Evolutionary conservation across 176 grass and related monocot species (phyloP).

Genomic region (Oryza meyeriana): DNA sequence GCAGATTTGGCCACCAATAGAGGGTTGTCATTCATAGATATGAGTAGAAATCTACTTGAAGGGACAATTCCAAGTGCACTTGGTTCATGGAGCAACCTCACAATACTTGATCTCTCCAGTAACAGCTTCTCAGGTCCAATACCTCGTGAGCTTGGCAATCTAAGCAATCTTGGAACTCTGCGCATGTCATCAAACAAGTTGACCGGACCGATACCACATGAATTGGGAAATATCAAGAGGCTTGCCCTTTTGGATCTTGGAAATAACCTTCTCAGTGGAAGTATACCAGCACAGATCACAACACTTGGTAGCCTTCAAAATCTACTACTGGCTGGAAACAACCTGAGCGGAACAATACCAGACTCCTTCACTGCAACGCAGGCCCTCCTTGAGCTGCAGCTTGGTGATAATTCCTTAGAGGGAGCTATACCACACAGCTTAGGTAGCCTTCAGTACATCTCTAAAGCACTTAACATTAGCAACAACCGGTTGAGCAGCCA

Average conservation of each 20-base stretch:
- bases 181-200: constrained; percentile 37
- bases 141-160: constrained; percentile 34
- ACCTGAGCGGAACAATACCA: constrained; percentile 32
- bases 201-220: constrained; percentile 32
- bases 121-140: constrained; percentile 41
- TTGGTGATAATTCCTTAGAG: constrained; percentile 43
- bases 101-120: constrained; percentile 40
- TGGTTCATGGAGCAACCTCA: constrained; percentile 44
- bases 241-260: constrained; percentile 38
- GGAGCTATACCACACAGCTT: constrained; percentile 41
- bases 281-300: constrained; percentile 32
- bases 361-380: constrained; percentile 32
- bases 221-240: constrained; percentile 24
- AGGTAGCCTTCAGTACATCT: constrained; percentile 46
- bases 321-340: constrained; percentile 33
- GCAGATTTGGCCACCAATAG: constrained; percentile 3
- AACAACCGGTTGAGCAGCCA: constrained; percentile 38
- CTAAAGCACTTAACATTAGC: constrained; percentile 44
- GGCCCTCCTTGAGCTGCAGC: constrained; percentile 43
- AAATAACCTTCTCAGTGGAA: constrained; percentile 44
- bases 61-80: constrained; percentile 39
- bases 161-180: constrained; percentile 36
- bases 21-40: constrained; percentile 43
- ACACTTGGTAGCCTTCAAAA: constrained; percentile 32
- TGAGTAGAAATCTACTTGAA: constrained; percentile 38